Conservation (phyloP, 108 stramenopile species). For the Conticribra guillardii region DNA sequence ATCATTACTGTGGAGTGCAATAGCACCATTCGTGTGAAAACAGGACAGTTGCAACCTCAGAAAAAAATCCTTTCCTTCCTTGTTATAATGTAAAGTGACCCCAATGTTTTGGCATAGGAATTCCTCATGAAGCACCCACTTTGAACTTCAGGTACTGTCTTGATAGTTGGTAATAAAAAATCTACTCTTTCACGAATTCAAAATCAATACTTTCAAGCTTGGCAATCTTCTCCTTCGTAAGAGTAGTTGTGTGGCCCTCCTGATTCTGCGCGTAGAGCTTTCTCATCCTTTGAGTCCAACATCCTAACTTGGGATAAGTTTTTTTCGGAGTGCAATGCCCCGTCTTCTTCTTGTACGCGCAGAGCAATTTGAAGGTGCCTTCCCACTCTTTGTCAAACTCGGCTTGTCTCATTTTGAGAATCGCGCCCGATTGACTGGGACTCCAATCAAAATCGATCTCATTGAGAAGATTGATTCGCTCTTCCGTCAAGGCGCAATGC, state of each 20-base stretch:
- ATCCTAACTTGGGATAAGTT: slow-evolving; percentile 7
- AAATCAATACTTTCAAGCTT: slow-evolving; percentile 45
- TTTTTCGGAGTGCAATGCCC: slow-evolving; percentile 11
- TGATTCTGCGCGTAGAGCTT: slow-evolving; percentile 15
- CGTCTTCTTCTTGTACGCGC: slow-evolving; percentile 5
- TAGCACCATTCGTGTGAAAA: too few species aligned
- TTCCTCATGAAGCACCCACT: too few species aligned
- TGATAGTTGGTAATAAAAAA: too few species aligned
- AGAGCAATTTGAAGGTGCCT: slow-evolving; percentile 1
- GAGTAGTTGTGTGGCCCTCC: slow-evolving; percentile 49
- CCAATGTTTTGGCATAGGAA: too few species aligned
- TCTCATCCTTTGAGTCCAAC: slow-evolving; percentile 5
- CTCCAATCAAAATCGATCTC: slow-evolving; percentile 68
- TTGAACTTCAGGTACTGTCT: too few species aligned
- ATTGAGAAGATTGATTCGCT: slow-evolving; percentile 70
- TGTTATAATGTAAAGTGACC: too few species aligned
- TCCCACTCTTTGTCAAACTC: slow-evolving; percentile 16
- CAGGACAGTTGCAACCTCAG: too few species aligned
- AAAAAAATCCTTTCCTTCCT: too few species aligned
- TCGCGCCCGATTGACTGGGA: slow-evolving; percentile 12
- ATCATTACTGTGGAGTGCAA: too few species aligned
- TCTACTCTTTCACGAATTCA: too few species aligned
- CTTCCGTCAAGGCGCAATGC: slow-evolving; percentile 44
- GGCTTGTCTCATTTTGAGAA: background rate
- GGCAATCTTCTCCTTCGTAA: slow-evolving; percentile 52